phyloP scores from a whole-genome alignment of 2,329 filamentous ascomycete genomes.

The Cladosporium oxysporum region DNA sequence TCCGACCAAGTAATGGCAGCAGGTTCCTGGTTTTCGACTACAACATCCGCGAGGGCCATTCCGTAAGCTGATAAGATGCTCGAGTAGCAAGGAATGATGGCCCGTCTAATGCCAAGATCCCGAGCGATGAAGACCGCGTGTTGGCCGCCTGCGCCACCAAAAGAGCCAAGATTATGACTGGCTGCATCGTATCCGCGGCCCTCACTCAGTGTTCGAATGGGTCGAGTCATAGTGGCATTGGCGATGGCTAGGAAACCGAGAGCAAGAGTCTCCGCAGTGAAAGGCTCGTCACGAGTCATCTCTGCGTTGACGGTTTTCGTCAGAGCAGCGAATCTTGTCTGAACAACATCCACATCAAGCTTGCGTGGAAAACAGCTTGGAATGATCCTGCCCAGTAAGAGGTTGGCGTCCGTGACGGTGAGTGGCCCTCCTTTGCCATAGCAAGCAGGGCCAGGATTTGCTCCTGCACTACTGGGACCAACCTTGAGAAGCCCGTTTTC shows the following conservation, averaged over 20 bases:
- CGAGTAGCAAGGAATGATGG: constrained; percentile 79
- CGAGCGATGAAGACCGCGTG: constrained; percentile 83
- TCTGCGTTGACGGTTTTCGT: constrained; percentile 35
- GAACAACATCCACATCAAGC: constrained; percentile 26
- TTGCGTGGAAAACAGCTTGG: constrained; percentile 38
- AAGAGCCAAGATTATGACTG: constrained; percentile 79
- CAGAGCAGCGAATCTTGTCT: constrained; percentile 24
- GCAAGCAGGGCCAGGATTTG: constrained; percentile 38
- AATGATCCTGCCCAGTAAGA: constrained; percentile 37
- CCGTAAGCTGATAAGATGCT: constrained; percentile 85
- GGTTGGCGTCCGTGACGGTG: constrained; percentile 40
- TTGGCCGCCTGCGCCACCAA: constrained; percentile 84
- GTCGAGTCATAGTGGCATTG: constrained; percentile 83
- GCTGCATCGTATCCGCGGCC: constrained; percentile 86
- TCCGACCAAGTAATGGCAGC: constrained; percentile 41
- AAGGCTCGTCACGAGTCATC: constrained; percentile 69
- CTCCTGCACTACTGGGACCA: constrained; percentile 28
- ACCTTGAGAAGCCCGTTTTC: constrained; percentile 24
- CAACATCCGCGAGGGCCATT: constrained; percentile 85
- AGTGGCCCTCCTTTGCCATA: constrained; percentile 41
- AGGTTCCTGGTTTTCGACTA: constrained; percentile 81
- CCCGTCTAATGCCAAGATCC: constrained; percentile 76
- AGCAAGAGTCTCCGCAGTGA: constrained; percentile 57
- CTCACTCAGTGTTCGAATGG: constrained; percentile 83
- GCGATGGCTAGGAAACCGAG: constrained; percentile 83